A percentile compares a stretch with the other conserved stretches of the same genome.
Evolutionary conservation across 805 yeast genomes (phyloP).

Genomic region (Starmerella cellae): DNA sequence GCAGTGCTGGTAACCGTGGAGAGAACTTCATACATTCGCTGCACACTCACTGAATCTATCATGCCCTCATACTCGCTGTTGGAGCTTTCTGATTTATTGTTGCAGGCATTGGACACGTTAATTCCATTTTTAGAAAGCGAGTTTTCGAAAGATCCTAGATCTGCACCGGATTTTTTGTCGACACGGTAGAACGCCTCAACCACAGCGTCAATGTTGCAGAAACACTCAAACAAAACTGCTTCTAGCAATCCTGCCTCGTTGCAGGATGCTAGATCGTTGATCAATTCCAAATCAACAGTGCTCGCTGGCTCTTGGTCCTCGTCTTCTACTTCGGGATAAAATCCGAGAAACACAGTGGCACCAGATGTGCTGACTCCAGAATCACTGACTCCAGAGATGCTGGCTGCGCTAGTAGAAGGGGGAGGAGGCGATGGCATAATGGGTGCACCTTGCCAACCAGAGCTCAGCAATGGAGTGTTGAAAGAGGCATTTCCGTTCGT

Average conservation of each 20-base stretch:
- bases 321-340: constrained; percentile 2
- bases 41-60: constrained; percentile 10
- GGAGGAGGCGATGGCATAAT: background rate
- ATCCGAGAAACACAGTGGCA: constrained; percentile 7
- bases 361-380: constrained; percentile 4
- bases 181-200: constrained; percentile 8
- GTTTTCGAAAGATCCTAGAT: too few species aligned
- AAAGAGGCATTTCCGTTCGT: background rate
- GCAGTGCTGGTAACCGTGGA: constrained; percentile 16
- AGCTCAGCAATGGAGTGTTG: background rate
- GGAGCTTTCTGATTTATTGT: background rate
- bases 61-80: background rate
- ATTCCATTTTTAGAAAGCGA: background rate
- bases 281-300: constrained; percentile 16
- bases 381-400: constrained; percentile 2
- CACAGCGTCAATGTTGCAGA: constrained; percentile 16
- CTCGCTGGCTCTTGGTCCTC: constrained; percentile 3
- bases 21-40: constrained; percentile 13
- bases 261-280: constrained; percentile 15
- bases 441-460: background rate
- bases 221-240: constrained; percentile 18
- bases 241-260: constrained; percentile 19
- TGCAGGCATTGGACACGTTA: background rate
- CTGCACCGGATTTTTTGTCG: background rate
- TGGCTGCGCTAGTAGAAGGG: background rate